Evolutionary conservation across 306 rosid genomes (phyloP).

Genomic region (Astragalus membranaceus): DNA sequence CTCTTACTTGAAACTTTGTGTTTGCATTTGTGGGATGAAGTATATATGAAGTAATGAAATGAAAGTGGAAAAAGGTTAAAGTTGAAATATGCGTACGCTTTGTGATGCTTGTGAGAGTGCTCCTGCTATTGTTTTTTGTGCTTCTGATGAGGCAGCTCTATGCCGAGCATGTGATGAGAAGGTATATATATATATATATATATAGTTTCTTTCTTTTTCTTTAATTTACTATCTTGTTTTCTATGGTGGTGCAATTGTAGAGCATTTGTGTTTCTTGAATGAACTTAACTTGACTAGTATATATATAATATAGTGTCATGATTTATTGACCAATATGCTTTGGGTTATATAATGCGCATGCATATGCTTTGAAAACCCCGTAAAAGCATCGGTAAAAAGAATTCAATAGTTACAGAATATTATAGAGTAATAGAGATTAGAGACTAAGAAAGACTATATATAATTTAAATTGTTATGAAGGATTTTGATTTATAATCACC

Average conservation of each 20-base stretch:
- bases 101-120: constrained; percentile 92
- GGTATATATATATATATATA: constrained; percentile 49
- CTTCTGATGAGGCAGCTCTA: constrained; percentile 93
- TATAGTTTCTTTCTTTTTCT: background rate
- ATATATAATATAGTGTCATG: too few species aligned
- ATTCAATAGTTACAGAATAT: too few species aligned
- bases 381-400: too few species aligned
- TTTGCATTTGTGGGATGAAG: constrained; percentile 23
- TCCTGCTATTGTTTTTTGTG: constrained; percentile 79
- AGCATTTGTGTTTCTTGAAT: background rate
- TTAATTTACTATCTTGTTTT: background rate
- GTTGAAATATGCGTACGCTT: constrained; percentile 61
- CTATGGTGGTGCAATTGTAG: background rate
- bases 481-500: too few species aligned
- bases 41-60: constrained; percentile 42
- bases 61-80: constrained; percentile 7
- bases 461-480: too few species aligned
- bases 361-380: too few species aligned
- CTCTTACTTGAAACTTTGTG: background rate
- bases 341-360: too few species aligned
- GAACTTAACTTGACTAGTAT: too few species aligned
- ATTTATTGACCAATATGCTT: too few species aligned
- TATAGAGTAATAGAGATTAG: too few species aligned
- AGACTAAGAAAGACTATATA: too few species aligned
- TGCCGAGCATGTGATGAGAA: constrained; percentile 78